These are phyloP conservation scores for Ganoderma boninense DNA, from an alignment of 1,284 basidiomycete genomes.

Conservation along the genomic window DNA sequence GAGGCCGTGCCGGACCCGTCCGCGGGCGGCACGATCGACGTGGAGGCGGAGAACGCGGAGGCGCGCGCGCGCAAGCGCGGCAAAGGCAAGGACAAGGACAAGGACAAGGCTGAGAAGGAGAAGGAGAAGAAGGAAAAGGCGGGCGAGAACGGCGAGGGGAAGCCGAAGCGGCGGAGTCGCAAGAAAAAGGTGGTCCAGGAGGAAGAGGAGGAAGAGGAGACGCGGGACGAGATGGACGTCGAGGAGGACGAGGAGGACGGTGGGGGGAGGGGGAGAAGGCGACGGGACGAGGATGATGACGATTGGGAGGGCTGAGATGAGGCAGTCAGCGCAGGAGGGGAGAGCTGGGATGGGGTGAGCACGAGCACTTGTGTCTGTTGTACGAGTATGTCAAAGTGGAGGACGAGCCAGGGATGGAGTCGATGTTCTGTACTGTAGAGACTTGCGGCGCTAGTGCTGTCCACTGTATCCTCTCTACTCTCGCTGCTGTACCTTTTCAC, in stretches of 20 bases:
- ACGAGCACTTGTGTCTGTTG: slow-evolving; percentile 12
- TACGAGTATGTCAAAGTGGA: slow-evolving; percentile 13
- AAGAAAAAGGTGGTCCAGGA: slow-evolving; percentile 15
- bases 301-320: slow-evolving; percentile 18
- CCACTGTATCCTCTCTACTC: neutral
- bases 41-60: slow-evolving; percentile 66
- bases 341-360: neutral
- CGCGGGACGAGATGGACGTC: slow-evolving; percentile 10
- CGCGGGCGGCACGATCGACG: slow-evolving; percentile 77
- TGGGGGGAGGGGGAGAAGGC: slow-evolving; percentile 14
- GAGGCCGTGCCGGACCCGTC: slow-evolving; percentile 90
- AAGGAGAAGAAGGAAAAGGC: slow-evolving; percentile 44
- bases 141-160: slow-evolving; percentile 34
- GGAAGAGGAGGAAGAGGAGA: slow-evolving; percentile 12
- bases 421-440: slow-evolving; percentile 11
- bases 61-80: slow-evolving; percentile 63
- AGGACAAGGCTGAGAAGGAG: slow-evolving; percentile 51
- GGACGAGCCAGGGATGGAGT: neutral
- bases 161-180: slow-evolving; percentile 7
- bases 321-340: neutral
- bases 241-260: slow-evolving; percentile 24
- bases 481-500: neutral
- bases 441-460: slow-evolving; percentile 1
- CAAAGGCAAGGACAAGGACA: slow-evolving; percentile 62
- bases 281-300: slow-evolving; percentile 15